Evolutionary conservation across 2,329 filamentous ascomycete species (phyloP), one percentile per base, ranked within the genome.

Genomic region (Beauveria australis): DNA sequence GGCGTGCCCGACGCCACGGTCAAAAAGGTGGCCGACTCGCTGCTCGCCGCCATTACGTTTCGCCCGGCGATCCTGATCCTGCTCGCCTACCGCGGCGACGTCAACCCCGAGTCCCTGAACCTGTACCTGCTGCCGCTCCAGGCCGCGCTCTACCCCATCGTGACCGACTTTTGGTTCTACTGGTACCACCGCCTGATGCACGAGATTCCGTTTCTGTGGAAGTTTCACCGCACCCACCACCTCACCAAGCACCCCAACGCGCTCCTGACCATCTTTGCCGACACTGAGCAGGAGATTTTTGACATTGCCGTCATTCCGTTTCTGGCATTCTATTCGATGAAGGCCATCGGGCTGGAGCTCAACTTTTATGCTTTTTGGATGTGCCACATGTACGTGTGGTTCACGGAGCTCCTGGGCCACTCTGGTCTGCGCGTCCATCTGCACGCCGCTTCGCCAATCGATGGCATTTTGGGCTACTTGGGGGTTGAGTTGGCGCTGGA

Each of bases 331-430:
- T 67, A 67, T 43, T 71, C 68, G 1, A 59, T 78, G 41, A 73
- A 69, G 57, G n/a, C 58, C 2, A 9, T 69, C 40, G 74, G 75
- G 0, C 40, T 78, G 7, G 75, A 74, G 0, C 73, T 78, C 71
- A 74, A 73, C 3, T 79, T 79, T 64, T 78, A 78, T 51, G 74
- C 77, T 37, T 76, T 73, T 74, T 79, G 76, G 75, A 63, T 78
- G 18, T 78, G 75, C 64, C 73, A 77, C 59, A 68, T 74, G 60
- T 79, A 75, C 53, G 69, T 79, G 26, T 68, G 74, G 7, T 78
- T 72, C 65, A 66, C 73, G 14, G 75, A 77, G 62, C 55, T 76
- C 4, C 65, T 68, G 19, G 75, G 75, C 7, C 75, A 77, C 59
- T 73, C 69, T 24, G 74, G 75, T 0, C 59, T 78, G 26, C 72